phyloP scores from a whole-genome alignment of 2,329 filamentous ascomycete species.

The Ceratocystis smalleyi region DNA sequence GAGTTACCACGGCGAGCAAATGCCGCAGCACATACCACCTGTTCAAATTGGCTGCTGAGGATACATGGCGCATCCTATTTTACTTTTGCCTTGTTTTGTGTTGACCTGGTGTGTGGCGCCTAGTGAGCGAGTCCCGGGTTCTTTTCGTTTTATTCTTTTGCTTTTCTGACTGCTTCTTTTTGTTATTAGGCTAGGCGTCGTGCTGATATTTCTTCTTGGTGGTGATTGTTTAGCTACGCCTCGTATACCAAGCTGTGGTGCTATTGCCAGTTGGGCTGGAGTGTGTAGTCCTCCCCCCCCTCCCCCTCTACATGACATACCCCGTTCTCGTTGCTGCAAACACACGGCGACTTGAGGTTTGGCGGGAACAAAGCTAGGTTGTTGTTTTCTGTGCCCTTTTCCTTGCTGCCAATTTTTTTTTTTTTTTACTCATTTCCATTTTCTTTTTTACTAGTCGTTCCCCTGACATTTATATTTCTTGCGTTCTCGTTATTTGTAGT shows the following conservation, averaged over 20 bases:
- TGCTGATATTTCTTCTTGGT: neutral
- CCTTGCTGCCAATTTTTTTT: neutral
- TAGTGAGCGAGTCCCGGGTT: neutral
- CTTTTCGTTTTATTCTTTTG: neutral
- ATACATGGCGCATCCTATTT: neutral
- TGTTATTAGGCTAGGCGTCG: neutral
- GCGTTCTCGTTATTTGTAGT: neutral
- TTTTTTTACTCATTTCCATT: neutral
- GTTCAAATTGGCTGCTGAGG: slow-evolving; percentile 11
- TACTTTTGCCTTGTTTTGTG: neutral
- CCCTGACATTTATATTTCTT: neutral
- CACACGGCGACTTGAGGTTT: too few species aligned
- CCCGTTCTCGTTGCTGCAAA: too few species aligned
- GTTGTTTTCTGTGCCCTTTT: neutral
- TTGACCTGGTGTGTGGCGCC: neutral
- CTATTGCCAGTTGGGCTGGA: too few species aligned
- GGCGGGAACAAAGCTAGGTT: neutral
- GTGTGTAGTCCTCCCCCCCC: too few species aligned
- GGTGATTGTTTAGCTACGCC: neutral
- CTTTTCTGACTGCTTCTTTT: neutral
- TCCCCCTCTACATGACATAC: too few species aligned
- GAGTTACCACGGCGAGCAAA: slow-evolving; percentile 8
- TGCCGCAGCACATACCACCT: slow-evolving; percentile 13
- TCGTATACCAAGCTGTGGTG: neutral
- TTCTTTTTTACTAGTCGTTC: neutral